phyloP scores from a whole-genome alignment of 2,329 filamentous ascomycete genomes.

The Fusarium bactridioides region DNA sequence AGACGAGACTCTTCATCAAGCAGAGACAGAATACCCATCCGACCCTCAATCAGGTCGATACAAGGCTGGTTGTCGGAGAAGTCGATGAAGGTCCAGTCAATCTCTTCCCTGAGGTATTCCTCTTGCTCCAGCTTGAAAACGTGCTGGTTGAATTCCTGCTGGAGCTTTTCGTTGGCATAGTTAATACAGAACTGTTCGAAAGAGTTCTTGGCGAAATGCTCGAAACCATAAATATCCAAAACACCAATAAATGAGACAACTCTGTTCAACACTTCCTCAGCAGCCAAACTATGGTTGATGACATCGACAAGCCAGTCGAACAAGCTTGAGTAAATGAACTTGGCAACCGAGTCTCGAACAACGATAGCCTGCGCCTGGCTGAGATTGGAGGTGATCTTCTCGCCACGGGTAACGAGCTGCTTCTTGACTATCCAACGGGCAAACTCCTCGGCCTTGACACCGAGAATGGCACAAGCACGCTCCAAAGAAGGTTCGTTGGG shows the following conservation, averaged over 20 bases:
- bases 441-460: slow-evolving; percentile 86
- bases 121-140: slow-evolving; percentile 99
- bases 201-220: slow-evolving; percentile 99
- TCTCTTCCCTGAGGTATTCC: slow-evolving; percentile 94
- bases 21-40: slow-evolving; percentile 89
- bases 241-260: slow-evolving; percentile 95
- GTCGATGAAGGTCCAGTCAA: slow-evolving; percentile 99
- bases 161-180: slow-evolving; percentile 98
- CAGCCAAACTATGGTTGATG: slow-evolving; percentile 90
- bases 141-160: slow-evolving; percentile 99
- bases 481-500: slow-evolving; percentile 83
- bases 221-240: slow-evolving; percentile 98
- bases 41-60: slow-evolving; percentile 97
- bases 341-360: slow-evolving; percentile 95
- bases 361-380: slow-evolving; percentile 93
- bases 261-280: slow-evolving; percentile 82
- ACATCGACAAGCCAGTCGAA: slow-evolving; percentile 99
- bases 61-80: slow-evolving; percentile 99
- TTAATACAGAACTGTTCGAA: slow-evolving; percentile 99
- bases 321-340: slow-evolving; percentile 97
- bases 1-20: slow-evolving; percentile 96
- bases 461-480: slow-evolving; percentile 83
- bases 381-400: slow-evolving; percentile 96
- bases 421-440: slow-evolving; percentile 99
- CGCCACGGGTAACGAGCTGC: slow-evolving; percentile 92